Base-by-base conservation (phyloP, 305 asterid genomes). In the Fraxinus albicans region DNA sequence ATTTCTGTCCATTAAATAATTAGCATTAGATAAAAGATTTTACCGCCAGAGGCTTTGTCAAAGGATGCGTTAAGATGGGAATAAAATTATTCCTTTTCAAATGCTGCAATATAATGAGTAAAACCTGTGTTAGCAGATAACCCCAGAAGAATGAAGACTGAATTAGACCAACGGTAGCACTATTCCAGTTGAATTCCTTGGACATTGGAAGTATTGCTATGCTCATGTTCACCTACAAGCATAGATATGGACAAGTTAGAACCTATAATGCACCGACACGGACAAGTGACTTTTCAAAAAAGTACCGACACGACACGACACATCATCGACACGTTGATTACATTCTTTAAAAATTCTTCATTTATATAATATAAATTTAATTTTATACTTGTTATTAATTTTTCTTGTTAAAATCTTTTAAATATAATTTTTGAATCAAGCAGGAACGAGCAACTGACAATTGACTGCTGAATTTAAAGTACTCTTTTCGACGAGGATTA, bases 101-200 rank as follows among this genome's bases (percentile, higher is more conserved):
- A 33, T 31, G 76, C 13, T 31, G 58, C 73, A 73, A 29, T 58
- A 60, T 38, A 38, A 77, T 27, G 84, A 80, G 76, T 42, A 83
- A 79, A 78, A 96, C 99, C 99, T 96, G 98, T 73, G 99, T 96
- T 82, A 96, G 95, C 86, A 96, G 91, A 86, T 96, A 96, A 79
- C 99, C 99, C 99, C 99, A 96, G 95, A 96, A 96, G 93, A 96
- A 96, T 75, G 99, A 96, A 63, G 99, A 96, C 89, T 96, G 99
- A 81, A 94, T 96, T 77, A 96, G 93, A 77, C 99, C 99, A 86
- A 96, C 99, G 12, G 99, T 96, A 63, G 99, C 93, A 85, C 93
- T 96, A 84, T 91, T 93, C 99, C 99, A 96, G 80, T 93, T 91
- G 88, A 90, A 96, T 83, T 96, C 98, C 92, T 96, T 94, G 38